phyloP scores from a whole-genome alignment of 345 rosid species.

The Citrus unshiu region DNA sequence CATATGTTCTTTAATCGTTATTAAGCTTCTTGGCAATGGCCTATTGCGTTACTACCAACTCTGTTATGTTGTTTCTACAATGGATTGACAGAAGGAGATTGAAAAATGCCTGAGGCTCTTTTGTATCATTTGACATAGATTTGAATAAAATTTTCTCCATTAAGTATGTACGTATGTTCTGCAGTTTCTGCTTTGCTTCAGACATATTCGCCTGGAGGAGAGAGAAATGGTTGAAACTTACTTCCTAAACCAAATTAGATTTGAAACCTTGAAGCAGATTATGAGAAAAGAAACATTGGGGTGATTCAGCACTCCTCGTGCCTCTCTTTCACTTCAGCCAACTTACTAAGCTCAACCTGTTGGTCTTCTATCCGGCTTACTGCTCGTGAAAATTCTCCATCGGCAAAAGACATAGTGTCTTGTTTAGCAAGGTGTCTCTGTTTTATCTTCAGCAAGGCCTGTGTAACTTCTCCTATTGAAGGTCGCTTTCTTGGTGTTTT shows the following conservation, averaged over 20 bases:
- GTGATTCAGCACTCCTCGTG: slow-evolving; percentile 30
- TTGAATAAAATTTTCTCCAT: neutral
- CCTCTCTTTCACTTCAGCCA: slow-evolving; percentile 42
- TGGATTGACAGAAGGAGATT: neutral
- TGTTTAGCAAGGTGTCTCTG: slow-evolving; percentile 36
- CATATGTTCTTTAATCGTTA: neutral
- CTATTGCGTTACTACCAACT: neutral
- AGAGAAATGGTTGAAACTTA: neutral
- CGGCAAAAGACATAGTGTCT: slow-evolving; percentile 37
- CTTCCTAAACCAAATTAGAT: neutral
- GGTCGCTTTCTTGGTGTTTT: slow-evolving; percentile 77
- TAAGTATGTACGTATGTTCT: neutral
- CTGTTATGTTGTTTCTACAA: neutral
- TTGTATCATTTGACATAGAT: neutral
- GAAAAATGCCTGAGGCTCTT: neutral
- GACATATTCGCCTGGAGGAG: neutral
- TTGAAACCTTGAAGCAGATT: neutral
- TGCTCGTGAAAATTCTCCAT: slow-evolving; percentile 46
- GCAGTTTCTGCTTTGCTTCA: neutral
- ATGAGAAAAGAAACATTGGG: neutral
- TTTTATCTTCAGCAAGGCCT: slow-evolving; percentile 69
- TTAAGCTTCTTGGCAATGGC: neutral
- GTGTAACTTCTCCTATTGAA: slow-evolving; percentile 73
- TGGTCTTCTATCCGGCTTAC: slow-evolving; percentile 68
- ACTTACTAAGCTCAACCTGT: slow-evolving; percentile 62